Conservation (phyloP, 176 grass and related monocot genomes). For the Cymbopogon citratus region DNA sequence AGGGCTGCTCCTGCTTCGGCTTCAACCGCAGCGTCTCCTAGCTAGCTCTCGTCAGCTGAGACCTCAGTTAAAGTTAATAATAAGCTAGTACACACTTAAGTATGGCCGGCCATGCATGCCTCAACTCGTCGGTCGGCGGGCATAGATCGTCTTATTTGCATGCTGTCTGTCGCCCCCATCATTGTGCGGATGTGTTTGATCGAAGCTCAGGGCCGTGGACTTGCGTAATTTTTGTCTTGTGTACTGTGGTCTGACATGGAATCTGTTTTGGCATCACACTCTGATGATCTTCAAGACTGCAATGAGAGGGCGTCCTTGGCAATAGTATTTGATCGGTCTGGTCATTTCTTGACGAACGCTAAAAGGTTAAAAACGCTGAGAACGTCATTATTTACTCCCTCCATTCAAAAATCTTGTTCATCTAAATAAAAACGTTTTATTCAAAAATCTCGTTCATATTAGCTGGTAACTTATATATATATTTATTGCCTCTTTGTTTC, state of each 20-base stretch:
- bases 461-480: too few species aligned
- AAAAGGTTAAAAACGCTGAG: too few species aligned
- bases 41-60: not conserved
- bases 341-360: not conserved
- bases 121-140: not conserved
- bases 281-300: not conserved
- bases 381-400: too few species aligned
- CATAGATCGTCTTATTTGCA: not conserved
- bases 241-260: not conserved
- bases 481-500: too few species aligned
- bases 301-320: not conserved
- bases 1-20: constrained; percentile 55
- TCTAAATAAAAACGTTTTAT: too few species aligned
- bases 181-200: not conserved
- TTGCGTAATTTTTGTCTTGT: not conserved
- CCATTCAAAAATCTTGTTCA: too few species aligned
- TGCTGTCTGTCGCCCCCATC: not conserved
- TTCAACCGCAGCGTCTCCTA: constrained; percentile 14
- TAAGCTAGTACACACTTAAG: not conserved
- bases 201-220: not conserved
- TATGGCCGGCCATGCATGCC: not conserved
- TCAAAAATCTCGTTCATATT: too few species aligned
- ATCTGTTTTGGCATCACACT: not conserved
- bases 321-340: not conserved
- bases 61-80: not conserved